phyloP scores from a whole-genome alignment of 345 rosid species.

The Eutrema heterophyllum region DNA sequence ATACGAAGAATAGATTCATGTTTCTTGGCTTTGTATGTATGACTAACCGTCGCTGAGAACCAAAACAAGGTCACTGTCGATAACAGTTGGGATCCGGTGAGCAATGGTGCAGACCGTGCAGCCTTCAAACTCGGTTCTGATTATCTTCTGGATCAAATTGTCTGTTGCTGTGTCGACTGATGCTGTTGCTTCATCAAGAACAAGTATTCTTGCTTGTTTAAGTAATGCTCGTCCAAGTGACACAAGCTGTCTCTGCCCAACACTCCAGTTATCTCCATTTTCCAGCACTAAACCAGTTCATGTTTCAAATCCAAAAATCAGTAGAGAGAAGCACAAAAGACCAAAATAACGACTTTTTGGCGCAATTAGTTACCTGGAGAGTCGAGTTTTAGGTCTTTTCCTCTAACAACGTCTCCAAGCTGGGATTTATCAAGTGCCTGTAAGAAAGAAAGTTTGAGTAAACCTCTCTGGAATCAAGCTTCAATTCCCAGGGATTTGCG shows the following conservation, averaged over 20 bases:
- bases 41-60: constrained; percentile 90
- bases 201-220: constrained; percentile 86
- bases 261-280: constrained; percentile 99
- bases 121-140: constrained; percentile 81
- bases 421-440: constrained; percentile 98
- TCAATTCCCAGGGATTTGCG: background rate
- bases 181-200: constrained; percentile 98
- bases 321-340: background rate
- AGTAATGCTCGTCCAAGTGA: constrained; percentile 90
- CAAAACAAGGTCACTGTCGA: constrained; percentile 95
- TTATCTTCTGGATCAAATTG: constrained; percentile 90
- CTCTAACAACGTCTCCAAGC: constrained; percentile 81
- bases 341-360: background rate
- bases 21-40: background rate
- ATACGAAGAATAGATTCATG: background rate
- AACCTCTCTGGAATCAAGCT: background rate
- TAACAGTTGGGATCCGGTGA: constrained; percentile 96
- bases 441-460: background rate
- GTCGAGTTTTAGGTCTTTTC: constrained; percentile 83
- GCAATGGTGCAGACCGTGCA: constrained; percentile 99
- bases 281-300: constrained; percentile 59
- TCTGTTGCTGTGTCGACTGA: constrained; percentile 98
- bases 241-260: constrained; percentile 95
- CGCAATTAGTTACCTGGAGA: constrained; percentile 56
- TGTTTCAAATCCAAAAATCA: background rate